Evolutionary conservation across 768 basidiomycete genomes (phyloP).

Genomic region (Amyloporia xantha): DNA sequence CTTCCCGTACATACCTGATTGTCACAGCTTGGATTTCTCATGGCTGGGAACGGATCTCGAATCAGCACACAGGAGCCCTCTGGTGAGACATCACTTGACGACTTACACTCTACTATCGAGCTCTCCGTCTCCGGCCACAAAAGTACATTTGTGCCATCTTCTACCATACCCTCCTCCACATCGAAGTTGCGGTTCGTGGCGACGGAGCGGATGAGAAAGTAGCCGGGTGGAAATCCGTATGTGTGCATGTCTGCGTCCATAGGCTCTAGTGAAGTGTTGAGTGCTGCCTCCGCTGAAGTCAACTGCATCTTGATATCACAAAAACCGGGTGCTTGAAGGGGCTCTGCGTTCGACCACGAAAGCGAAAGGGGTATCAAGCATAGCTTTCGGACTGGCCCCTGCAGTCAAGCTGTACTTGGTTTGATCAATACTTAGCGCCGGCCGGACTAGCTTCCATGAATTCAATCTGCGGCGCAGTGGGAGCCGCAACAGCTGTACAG

Average conservation of each 20-base stretch:
- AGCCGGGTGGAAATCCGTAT: conserved; percentile 38
- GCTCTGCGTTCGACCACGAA: background rate
- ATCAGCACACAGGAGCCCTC: no score
- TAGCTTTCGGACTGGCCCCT: background rate
- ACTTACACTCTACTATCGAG: conserved; percentile 69
- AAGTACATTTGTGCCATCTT: conserved; percentile 57
- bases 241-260: conserved; percentile 19
- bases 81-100: no score
- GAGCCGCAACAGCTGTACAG: no score
- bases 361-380: background rate
- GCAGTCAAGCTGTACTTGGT: background rate
- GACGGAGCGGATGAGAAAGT: conserved; percentile 55
- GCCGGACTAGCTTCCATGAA: no score
- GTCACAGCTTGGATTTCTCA: conserved; percentile 60
- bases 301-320: conserved; percentile 15
- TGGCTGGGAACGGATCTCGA: conserved; percentile 32
- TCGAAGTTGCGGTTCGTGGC: conserved; percentile 52
- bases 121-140: conserved; percentile 71
- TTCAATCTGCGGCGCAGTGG: background rate
- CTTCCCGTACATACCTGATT: conserved; percentile 51
- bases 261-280: conserved; percentile 14
- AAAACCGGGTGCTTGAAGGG: no score
- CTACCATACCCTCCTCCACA: conserved; percentile 42
- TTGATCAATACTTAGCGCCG: background rate
- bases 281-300: conserved; percentile 9